Evolutionary conservation across 371 early-diverging fungal species (phyloP).

Genomic region (Blakeslea trispora): DNA sequence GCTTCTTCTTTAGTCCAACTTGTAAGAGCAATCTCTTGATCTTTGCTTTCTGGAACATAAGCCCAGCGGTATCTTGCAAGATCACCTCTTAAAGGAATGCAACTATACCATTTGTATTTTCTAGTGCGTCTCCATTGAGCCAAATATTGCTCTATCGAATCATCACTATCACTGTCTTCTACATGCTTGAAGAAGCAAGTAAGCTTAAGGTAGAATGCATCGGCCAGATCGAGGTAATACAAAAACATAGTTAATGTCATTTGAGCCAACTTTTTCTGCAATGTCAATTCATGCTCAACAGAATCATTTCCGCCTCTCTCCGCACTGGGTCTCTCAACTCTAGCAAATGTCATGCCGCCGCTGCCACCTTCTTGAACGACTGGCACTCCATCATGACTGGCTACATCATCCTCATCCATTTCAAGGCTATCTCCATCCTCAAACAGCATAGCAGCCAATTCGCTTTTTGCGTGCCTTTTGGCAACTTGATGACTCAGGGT

Average conservation of each 20-base stretch:
- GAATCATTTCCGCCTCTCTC: neutral
- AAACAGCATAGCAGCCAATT: conserved; percentile 10
- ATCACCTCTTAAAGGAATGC: conserved; percentile 58
- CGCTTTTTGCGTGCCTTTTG: neutral
- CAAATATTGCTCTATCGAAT: conserved; percentile 21
- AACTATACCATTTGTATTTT: conserved; percentile 55
- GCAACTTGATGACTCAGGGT: neutral
- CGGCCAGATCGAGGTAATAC: conserved; percentile 37
- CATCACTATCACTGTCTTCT: conserved; percentile 17
- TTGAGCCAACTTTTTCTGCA: conserved; percentile 11
- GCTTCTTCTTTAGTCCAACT: conserved; percentile 25
- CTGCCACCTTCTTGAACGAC: conserved; percentile 18
- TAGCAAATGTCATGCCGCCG: conserved; percentile 20
- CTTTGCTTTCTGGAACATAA: conserved; percentile 22
- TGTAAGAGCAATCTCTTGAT: conserved; percentile 21
- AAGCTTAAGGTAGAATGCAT: conserved; percentile 49
- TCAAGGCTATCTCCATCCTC: conserved; percentile 16
- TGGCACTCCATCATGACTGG: neutral
- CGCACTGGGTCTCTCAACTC: conserved; percentile 11
- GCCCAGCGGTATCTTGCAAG: conserved; percentile 64
- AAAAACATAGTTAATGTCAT: conserved; percentile 21
- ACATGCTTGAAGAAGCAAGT: conserved; percentile 38
- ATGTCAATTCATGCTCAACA: conserved; percentile 4
- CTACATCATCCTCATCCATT: neutral
- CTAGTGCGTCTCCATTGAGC: conserved; percentile 39